phyloP scores from a whole-genome alignment of 495 filamentous ascomycete genomes.

The Aspergillus funiculosus region DNA sequence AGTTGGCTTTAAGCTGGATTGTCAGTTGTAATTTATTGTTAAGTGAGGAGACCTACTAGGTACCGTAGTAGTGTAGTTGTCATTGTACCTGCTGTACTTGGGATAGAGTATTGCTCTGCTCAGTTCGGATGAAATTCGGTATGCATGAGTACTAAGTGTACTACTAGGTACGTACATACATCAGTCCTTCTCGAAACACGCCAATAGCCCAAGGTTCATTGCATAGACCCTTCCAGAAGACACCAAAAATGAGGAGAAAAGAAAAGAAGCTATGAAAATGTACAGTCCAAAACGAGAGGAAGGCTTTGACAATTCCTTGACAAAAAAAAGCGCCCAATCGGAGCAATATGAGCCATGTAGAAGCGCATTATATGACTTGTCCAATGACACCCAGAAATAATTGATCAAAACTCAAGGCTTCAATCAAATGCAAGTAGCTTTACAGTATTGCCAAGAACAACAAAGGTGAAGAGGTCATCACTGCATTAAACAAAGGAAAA shows the following conservation, averaged over 20 bases:
- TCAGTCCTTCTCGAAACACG: constrained; percentile 4
- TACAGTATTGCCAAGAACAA: constrained; percentile 27
- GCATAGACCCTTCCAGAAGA: constrained; percentile 13
- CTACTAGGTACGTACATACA: constrained; percentile 10
- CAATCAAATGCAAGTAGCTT: constrained; percentile 31
- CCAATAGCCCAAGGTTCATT: constrained; percentile 13
- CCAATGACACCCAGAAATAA: constrained; percentile 5
- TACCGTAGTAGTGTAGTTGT: too few relatives aligned
- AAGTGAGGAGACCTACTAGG: too few relatives aligned
- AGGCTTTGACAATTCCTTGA: background rate
- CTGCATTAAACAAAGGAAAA: constrained; percentile 38
- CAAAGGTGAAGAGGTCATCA: constrained; percentile 23
- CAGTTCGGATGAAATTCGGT: constrained; percentile 1
- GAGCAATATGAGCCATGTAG: constrained; percentile 7
- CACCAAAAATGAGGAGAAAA: constrained; percentile 10
- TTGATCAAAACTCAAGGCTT: constrained; percentile 15
- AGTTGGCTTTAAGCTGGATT: too few relatives aligned
- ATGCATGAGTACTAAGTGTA: constrained; percentile 12
- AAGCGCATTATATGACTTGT: too few relatives aligned
- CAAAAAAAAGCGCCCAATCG: constrained; percentile 7
- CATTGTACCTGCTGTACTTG: too few relatives aligned
- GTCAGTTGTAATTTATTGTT: too few relatives aligned
- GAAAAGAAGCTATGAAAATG: constrained; percentile 11
- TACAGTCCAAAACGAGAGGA: constrained; percentile 16
- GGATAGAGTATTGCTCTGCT: too few relatives aligned